Evolutionary conservation across 306 rosid species (phyloP).

Genomic region (Lagenaria siceraria): DNA sequence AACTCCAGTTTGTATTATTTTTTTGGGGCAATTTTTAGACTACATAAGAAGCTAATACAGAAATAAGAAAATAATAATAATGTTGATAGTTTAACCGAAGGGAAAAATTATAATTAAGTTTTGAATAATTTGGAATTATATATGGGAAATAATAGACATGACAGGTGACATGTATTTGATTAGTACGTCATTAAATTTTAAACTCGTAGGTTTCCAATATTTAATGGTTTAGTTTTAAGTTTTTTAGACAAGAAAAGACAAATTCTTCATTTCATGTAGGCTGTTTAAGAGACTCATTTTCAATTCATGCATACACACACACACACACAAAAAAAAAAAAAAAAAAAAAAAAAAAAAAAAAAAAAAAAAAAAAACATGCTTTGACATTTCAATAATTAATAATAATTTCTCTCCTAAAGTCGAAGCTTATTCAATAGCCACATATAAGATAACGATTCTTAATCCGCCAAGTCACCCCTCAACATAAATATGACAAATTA

Average conservation of each 20-base stretch:
- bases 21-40: background rate
- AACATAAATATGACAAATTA: too few relatives aligned
- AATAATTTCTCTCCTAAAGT: background rate
- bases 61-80: background rate
- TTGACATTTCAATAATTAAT: conserved; percentile 2
- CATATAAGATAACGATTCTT: background rate
- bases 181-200: background rate
- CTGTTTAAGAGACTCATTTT: background rate
- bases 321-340: too few relatives aligned
- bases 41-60: background rate
- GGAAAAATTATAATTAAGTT: background rate
- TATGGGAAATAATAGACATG: background rate
- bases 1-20: background rate
- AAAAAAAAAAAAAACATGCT: background rate
- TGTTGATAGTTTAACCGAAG: background rate
- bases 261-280: conserved; percentile 2
- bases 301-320: background rate
- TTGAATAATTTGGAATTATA: background rate
- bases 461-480: background rate
- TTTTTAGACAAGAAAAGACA: conserved; percentile 3
- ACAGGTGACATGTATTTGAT: background rate
- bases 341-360: background rate
- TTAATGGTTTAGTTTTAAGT: background rate
- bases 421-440: background rate
- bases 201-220: background rate